Conservation (phyloP, 192 early-diverging fungal species). For the Coemansia sp. region DNA sequence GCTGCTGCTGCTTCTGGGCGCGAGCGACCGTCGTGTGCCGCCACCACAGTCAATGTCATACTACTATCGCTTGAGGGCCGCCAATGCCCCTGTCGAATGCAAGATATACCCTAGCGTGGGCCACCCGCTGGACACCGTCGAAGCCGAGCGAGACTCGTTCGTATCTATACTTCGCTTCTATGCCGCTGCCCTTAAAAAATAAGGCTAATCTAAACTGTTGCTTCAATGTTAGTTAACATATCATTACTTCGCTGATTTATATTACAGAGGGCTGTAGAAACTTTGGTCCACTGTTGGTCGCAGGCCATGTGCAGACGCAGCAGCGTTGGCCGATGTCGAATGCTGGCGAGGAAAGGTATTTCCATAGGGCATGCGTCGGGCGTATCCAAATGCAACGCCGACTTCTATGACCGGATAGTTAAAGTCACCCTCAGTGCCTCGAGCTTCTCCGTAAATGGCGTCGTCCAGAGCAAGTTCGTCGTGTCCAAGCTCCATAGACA, state of each 20-base stretch:
- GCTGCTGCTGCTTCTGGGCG: conserved; percentile 67
- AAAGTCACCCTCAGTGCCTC: conserved; percentile 49
- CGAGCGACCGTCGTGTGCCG: conserved; percentile 72
- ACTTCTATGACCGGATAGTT: conserved; percentile 57
- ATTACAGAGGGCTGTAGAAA: conserved; percentile 3
- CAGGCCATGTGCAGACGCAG: not conserved
- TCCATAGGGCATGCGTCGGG: conserved; percentile 48
- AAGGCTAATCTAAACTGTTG: no score
- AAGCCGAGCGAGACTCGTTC: conserved; percentile 62
- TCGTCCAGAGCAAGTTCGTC: conserved; percentile 32
- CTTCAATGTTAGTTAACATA: not conserved
- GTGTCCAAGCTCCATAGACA: conserved; percentile 43
- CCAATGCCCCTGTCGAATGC: conserved; percentile 47
- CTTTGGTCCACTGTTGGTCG: not conserved
- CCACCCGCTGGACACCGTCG: conserved; percentile 62
- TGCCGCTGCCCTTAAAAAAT: conserved; percentile 27
- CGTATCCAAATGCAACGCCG: conserved; percentile 49
- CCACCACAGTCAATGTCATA: conserved; percentile 60
- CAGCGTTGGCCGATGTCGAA: not conserved
- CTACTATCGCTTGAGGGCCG: conserved; percentile 48
- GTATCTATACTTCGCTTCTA: conserved; percentile 40
- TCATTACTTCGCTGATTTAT: not conserved
- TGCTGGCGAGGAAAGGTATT: conserved; percentile 6
- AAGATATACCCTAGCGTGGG: conserved; percentile 63
- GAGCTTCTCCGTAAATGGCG: conserved; percentile 44